Base-by-base conservation (phyloP, 345 rosid genomes). In the Euphorbia peplus region DNA sequence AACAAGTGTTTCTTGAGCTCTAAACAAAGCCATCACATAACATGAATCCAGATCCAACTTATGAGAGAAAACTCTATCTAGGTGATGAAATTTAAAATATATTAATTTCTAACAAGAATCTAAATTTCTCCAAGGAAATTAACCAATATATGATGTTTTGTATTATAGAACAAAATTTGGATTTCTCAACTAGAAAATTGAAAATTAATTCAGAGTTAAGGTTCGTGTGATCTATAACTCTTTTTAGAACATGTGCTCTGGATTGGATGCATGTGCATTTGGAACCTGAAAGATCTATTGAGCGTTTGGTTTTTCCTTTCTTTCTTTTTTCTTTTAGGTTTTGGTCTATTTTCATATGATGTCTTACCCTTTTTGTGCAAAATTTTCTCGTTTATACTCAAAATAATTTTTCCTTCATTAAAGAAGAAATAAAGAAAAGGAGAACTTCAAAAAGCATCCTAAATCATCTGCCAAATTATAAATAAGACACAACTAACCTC, bases 401-500 rank as follows among this genome's bases (percentile, higher is more conserved):
- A 44, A 44, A 44, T 44, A 5, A 1, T 12, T 6, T 44, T 44
- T 44, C 50, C 50, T 6, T 44, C 18, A 18, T 44, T 44, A 44
- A 44, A 44, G 50, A 44, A 44, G 50, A 44, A 5, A 5, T 44
- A 11, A 63, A 44, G 25, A 64, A 4, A 42, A 26, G 10, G 7
- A 24, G 18, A 29, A 0, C 5, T 62, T 62, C 6, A 0, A 14
- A 24, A 44, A 63, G 9, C 21, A 46, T 63, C 13, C n/a, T 46
- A 5, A 25, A 14, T 15, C 51, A 35, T 14, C 21, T 3, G 13
- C 4, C 11, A 22, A 39, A 14, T 52, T 30, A 26, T 0, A n/a
- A 10, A 29, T 10, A 26, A 32, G 24, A 41, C 48, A 59, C 50
- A 60, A 76, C 90, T 75, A 70, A 90, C 98, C 91, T 92, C 99